phyloP scores from a whole-genome alignment of 345 rosid genomes.

The Eucalyptus decipiens region DNA sequence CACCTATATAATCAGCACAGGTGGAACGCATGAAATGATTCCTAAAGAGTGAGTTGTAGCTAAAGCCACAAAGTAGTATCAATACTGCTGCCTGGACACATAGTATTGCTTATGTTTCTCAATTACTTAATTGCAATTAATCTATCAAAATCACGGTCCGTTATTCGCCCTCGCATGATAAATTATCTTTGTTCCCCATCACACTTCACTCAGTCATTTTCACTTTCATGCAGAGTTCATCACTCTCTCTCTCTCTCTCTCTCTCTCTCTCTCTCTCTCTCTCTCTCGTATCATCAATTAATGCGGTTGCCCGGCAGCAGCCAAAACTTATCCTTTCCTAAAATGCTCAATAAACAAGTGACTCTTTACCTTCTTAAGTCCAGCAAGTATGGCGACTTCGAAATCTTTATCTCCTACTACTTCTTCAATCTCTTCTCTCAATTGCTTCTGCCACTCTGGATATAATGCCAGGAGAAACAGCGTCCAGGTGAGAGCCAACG shows the following conservation, averaged over 20 bases:
- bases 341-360: background rate
- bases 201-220: too few relatives aligned
- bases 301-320: background rate
- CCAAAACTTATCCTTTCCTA: background rate
- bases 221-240: too few relatives aligned
- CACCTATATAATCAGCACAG: background rate
- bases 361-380: slow-evolving; percentile 65
- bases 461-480: slow-evolving; percentile 62
- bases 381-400: slow-evolving; percentile 50
- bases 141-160: background rate
- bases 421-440: slow-evolving; percentile 66
- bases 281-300: background rate
- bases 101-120: background rate
- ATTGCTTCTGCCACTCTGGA: slow-evolving; percentile 63
- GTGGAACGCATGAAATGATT: background rate
- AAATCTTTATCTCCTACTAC: slow-evolving; percentile 46
- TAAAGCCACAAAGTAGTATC: background rate
- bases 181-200: background rate
- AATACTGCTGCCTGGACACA: background rate
- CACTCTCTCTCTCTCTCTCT: background rate
- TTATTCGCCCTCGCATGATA: background rate
- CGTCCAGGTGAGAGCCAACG: slow-evolving; percentile 79
- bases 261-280: too few relatives aligned
- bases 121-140: background rate
- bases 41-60: background rate